Evolutionary conservation across 495 filamentous ascomycete genomes (phyloP).

Genomic region (Penicillium paradoxum): DNA sequence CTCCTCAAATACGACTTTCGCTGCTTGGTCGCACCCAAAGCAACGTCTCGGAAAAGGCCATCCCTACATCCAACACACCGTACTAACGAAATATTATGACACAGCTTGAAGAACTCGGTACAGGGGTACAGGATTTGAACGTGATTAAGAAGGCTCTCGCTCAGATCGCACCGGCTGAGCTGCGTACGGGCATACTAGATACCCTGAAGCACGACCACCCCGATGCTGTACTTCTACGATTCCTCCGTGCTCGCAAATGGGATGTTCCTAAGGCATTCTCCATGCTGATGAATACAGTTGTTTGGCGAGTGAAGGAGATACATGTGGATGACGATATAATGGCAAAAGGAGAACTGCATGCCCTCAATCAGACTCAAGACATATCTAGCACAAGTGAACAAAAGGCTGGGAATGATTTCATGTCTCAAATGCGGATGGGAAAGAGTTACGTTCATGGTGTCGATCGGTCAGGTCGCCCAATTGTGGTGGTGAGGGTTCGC

Average conservation of each 20-base stretch:
- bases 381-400: slow-evolving; percentile 46
- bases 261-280: slow-evolving; percentile 81
- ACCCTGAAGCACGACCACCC: slow-evolving; percentile 92
- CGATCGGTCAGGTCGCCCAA: slow-evolving; percentile 77
- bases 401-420: slow-evolving; percentile 70
- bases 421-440: slow-evolving; percentile 79
- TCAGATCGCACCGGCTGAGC: slow-evolving; percentile 56
- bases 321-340: slow-evolving; percentile 82
- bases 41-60: slow-evolving; percentile 22
- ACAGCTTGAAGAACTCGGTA: slow-evolving; percentile 22
- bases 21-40: slow-evolving; percentile 25
- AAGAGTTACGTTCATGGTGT: slow-evolving; percentile 85
- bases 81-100: slow-evolving; percentile 22
- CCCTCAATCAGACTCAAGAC: slow-evolving; percentile 52
- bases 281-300: slow-evolving; percentile 87
- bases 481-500: slow-evolving; percentile 73
- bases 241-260: slow-evolving; percentile 92
- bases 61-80: slow-evolving; percentile 8
- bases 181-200: slow-evolving; percentile 72
- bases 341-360: slow-evolving; percentile 63
- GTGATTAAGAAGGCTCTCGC: slow-evolving; percentile 26
- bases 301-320: slow-evolving; percentile 76
- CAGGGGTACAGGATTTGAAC: slow-evolving; percentile 25
- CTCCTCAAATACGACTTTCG: slow-evolving; percentile 21
- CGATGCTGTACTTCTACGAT: slow-evolving; percentile 82